Evolutionary conservation across 2,329 filamentous ascomycete genomes (phyloP), one percentile per base, ranked within the genome.

Genomic region (Fusarium redolens): DNA sequence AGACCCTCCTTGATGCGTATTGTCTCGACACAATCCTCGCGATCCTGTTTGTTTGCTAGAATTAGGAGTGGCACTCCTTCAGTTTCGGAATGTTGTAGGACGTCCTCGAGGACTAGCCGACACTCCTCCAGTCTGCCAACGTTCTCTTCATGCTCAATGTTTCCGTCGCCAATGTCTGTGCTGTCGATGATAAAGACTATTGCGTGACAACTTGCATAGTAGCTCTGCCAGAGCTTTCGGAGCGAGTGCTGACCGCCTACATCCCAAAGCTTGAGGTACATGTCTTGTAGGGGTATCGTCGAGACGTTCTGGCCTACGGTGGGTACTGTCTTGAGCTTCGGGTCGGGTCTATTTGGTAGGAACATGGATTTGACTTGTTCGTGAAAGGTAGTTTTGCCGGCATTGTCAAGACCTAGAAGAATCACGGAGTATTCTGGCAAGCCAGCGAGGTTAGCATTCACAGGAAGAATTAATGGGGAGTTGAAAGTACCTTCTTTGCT

Each of bases 191-290:
- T 95, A 83, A 98, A 99, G 72, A 99, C 94, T 78, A 99, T 97
- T 75, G 96, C 96, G 82, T 99, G 96, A 79, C 95, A 97, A 81
- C 91, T 93, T 56, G 91, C 88, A 86, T 98, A 99, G 85, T 99
- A 99, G 82, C 92, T 94, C 82, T 97, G 94, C 96, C 96, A 99
- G 37, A 98, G 90, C 72, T 92, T 92, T 70, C 96, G 92, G 79
- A 99, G 89, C 33, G 90, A 92, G 79, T 96, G 91, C 83, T 99
- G 96, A 11, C 96, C 96, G 73, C 96, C 96, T 2, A 99, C 94
- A 81, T 99, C 96, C 96, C 96, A 98, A 78, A 99, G 93, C 86
- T 98, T 97, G 79, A 99, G 88, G 86, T 98, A 98, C 90, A 98
- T 96, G 82, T 97, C 94, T 20, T 94, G 92, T 30, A 98, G 88